Evolutionary conservation across 306 rosid species (phyloP).

Genomic region (Lablab purpureus): DNA sequence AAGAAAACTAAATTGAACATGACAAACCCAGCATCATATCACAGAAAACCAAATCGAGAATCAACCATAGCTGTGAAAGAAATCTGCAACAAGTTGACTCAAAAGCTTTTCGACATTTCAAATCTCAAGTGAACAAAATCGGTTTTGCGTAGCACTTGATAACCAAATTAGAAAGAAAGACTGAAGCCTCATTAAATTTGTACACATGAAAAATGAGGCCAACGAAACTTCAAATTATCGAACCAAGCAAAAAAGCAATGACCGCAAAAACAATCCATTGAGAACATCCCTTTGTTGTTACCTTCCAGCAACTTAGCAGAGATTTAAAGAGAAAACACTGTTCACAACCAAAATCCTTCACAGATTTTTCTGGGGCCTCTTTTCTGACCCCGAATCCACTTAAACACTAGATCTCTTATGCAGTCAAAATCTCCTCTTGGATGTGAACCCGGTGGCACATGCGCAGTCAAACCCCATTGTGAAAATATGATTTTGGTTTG

Average conservation of each 20-base stretch:
- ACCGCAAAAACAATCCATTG: conserved; percentile 9
- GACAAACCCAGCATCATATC: conserved; percentile 32
- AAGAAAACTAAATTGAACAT: conserved; percentile 39
- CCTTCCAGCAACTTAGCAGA: conserved; percentile 38
- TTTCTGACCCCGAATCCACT: conserved; percentile 43
- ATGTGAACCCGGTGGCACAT: conserved; percentile 41
- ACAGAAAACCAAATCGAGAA: conserved; percentile 41
- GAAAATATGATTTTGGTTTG: conserved; percentile 47
- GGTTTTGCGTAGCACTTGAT: not conserved
- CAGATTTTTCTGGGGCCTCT: conserved; percentile 43
- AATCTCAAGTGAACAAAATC: conserved; percentile 26
- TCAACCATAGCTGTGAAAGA: conserved; percentile 17
- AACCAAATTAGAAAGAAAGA: conserved; percentile 38
- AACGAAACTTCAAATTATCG: conserved; percentile 30
- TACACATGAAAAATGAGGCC: conserved; percentile 15
- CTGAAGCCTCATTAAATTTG: conserved; percentile 31
- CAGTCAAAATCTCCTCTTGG: conserved; percentile 38
- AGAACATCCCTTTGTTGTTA: conserved; percentile 18
- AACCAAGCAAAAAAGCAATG: conserved; percentile 25
- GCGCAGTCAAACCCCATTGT: conserved; percentile 53
- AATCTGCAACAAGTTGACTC: conserved; percentile 39
- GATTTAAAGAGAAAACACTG: conserved; percentile 16
- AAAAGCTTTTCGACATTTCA: not conserved
- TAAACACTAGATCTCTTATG: conserved; percentile 57
- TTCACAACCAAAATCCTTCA: conserved; percentile 37